Conservation (phyloP, 2,329 filamentous ascomycete genomes). For the Sodiomyces alkalinus region DNA sequence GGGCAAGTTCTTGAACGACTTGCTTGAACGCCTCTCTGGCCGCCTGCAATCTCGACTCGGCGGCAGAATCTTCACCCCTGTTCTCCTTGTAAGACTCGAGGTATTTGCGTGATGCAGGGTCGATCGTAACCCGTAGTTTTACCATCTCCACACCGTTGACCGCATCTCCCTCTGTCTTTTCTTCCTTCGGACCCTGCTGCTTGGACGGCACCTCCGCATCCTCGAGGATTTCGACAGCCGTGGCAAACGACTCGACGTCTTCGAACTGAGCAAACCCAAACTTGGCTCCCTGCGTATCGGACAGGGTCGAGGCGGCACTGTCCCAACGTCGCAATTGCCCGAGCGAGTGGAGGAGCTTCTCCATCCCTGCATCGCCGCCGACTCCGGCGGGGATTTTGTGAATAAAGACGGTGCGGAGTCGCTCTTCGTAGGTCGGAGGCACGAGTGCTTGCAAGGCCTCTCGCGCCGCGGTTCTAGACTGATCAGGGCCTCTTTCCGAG, state of each 20-base stretch:
- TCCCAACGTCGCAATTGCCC: conserved; percentile 79
- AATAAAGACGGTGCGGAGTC: conserved; percentile 80
- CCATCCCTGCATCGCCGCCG: conserved; percentile 62
- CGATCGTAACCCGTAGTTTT: conserved; percentile 59
- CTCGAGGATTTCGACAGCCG: conserved; percentile 70
- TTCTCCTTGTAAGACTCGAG: conserved; percentile 65
- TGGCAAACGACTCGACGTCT: conserved; percentile 73
- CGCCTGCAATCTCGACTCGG: conserved; percentile 53
- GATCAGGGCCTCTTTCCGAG: conserved; percentile 51
- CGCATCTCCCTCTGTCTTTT: conserved; percentile 22
- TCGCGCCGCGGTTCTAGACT: conserved; percentile 48
- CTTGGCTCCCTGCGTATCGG: conserved; percentile 64
- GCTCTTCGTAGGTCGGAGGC: conserved; percentile 79
- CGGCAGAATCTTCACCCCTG: conserved; percentile 45
- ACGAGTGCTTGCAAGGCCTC: conserved; percentile 58
- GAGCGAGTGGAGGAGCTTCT: conserved; percentile 61
- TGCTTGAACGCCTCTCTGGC: conserved; percentile 53
- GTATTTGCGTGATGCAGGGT: conserved; percentile 70
- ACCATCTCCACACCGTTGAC: conserved; percentile 50
- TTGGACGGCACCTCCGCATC: conserved; percentile 71
- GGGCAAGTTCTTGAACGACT: conserved; percentile 56
- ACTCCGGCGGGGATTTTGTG: conserved; percentile 70
- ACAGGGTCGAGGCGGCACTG: conserved; percentile 41
- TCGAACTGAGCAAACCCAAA: conserved; percentile 97
- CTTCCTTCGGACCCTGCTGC: conserved; percentile 44